Conservation (phyloP, 2,329 filamentous ascomycete species). For the Penicillium crustosum region DNA sequence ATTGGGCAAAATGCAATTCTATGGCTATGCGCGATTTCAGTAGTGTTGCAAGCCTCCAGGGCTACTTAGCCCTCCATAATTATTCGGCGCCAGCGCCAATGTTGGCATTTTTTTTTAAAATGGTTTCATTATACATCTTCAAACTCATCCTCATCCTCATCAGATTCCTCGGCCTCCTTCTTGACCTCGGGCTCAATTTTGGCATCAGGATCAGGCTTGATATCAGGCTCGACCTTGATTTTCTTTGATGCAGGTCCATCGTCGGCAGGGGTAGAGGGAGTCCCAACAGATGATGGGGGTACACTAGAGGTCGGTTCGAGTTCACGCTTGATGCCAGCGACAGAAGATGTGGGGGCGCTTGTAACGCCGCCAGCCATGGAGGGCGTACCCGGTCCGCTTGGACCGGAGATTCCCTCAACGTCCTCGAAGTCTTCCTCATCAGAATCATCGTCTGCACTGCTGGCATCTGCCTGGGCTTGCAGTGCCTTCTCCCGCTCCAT, state of each 20-base stretch:
- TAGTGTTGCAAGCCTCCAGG: not conserved
- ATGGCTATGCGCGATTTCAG: not conserved
- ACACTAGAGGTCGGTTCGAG: slow-evolving; percentile 41
- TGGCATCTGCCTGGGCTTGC: slow-evolving; percentile 43
- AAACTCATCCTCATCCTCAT: slow-evolving; percentile 10
- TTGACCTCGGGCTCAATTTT: slow-evolving; percentile 16
- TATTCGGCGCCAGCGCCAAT: slow-evolving; percentile 10
- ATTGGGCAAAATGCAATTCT: not conserved
- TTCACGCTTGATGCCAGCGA: slow-evolving; percentile 40
- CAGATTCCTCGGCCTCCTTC: slow-evolving; percentile 9
- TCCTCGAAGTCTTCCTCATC: slow-evolving; percentile 50
- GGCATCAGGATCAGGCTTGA: slow-evolving; percentile 12
- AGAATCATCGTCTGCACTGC: slow-evolving; percentile 42
- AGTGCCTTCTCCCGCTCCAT: slow-evolving; percentile 46
- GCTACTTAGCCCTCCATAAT: not conserved
- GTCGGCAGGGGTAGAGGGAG: slow-evolving; percentile 38
- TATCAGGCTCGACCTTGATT: slow-evolving; percentile 31
- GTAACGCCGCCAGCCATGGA: slow-evolving; percentile 30
- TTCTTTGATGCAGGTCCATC: slow-evolving; percentile 46
- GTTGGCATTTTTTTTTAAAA: not conserved
- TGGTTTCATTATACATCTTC: slow-evolving; percentile 9
- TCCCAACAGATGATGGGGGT: slow-evolving; percentile 39
- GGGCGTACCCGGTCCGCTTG: slow-evolving; percentile 38
- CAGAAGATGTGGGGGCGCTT: slow-evolving; percentile 27
- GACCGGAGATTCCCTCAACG: slow-evolving; percentile 40